phyloP scores from a whole-genome alignment of 2,329 filamentous ascomycete species.

The Ilyonectria robusta region DNA sequence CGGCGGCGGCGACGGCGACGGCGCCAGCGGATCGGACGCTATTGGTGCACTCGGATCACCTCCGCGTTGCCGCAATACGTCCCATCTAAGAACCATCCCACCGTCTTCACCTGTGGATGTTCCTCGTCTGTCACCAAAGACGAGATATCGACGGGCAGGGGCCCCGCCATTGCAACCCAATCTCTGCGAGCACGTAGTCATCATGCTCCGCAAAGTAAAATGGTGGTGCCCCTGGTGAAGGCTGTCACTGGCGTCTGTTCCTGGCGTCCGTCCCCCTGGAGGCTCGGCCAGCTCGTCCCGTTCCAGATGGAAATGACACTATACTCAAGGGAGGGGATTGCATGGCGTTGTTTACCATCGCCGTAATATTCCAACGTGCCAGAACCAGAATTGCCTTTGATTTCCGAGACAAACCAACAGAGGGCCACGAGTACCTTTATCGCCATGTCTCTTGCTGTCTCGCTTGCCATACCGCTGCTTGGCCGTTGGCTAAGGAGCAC shows the following conservation, averaged over 20 bases:
- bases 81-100: constrained; percentile 18
- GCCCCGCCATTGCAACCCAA: constrained; percentile 34
- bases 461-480: not conserved
- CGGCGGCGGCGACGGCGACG: constrained; percentile 18
- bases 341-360: too few species aligned
- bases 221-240: constrained; percentile 8
- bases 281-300: not conserved
- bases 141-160: constrained; percentile 27
- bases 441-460: not conserved
- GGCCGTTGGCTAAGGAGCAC: not conserved
- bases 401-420: not conserved
- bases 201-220: constrained; percentile 5
- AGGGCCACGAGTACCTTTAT: constrained; percentile 1
- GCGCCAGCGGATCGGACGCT: constrained; percentile 11
- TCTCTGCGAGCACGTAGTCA: constrained; percentile 22
- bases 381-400: not conserved
- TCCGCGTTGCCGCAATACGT: constrained; percentile 5
- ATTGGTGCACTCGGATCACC: constrained; percentile 18
- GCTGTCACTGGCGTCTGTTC: not conserved
- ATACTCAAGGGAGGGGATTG: not conserved
- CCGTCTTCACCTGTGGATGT: constrained; percentile 14
- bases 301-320: not conserved
- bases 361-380: constrained; percentile 7
- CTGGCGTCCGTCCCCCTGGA: not conserved
- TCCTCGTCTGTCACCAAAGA: constrained; percentile 1